Conservation (phyloP, 441 rosid genomes). For the Populus trichocarpa region DNA sequence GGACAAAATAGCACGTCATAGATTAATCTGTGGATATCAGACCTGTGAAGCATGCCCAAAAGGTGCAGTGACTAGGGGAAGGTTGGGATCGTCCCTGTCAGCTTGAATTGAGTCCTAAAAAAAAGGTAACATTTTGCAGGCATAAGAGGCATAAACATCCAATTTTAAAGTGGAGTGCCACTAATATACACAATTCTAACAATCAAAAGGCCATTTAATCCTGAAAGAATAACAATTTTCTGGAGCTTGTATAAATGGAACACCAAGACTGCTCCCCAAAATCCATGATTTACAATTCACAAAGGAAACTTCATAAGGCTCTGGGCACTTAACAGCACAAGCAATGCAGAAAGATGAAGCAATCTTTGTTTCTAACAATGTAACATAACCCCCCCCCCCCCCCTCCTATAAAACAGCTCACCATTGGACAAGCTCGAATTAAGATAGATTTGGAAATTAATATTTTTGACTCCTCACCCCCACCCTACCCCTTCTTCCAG, state of each 20-base stretch:
- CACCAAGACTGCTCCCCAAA: neutral
- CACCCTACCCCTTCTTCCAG: neutral
- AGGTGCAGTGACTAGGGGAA: constrained; percentile 92
- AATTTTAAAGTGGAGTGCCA: neutral
- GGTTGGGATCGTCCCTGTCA: constrained; percentile 93
- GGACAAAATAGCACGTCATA: neutral
- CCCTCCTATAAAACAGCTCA: neutral
- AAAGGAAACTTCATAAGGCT: neutral
- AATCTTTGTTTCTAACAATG: neutral
- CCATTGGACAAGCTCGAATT: neutral
- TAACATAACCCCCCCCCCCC: neutral
- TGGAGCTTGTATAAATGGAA: neutral
- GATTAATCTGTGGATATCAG: constrained; percentile 9
- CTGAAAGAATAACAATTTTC: neutral
- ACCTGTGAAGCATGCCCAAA: constrained; percentile 99
- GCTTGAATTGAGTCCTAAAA: constrained; percentile 75
- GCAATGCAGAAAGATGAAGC: neutral
- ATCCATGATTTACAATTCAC: neutral
- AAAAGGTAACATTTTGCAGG: constrained; percentile 7
- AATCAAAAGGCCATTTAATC: neutral
- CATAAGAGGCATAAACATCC: constrained; percentile 2
- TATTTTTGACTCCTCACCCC: neutral
- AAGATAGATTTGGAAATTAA: neutral
- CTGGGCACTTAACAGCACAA: neutral
- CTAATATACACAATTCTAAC: neutral